These are phyloP conservation scores for Solanum acaule DNA, from an alignment of 257 asterid species.

Conservation along the genomic window DNA sequence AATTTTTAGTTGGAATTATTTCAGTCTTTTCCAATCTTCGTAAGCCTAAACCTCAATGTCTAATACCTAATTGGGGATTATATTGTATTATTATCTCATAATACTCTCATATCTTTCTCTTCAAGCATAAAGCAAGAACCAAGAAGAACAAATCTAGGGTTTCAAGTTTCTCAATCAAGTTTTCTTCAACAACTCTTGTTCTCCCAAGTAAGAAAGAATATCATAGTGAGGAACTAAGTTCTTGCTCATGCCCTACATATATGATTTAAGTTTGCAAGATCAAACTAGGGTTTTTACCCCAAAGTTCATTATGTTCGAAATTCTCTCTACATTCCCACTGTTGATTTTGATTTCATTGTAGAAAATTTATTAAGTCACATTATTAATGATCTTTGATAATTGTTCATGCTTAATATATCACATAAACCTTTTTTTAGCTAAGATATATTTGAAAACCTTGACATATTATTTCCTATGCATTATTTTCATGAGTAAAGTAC, in stretches of 20 bases:
- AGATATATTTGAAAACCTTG: neutral
- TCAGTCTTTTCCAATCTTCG: neutral
- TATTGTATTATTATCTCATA: too few relatives aligned
- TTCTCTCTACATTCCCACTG: neutral
- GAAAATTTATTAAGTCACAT: neutral
- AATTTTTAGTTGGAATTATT: neutral
- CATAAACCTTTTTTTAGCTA: neutral
- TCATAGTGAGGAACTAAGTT: neutral
- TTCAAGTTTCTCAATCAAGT: neutral
- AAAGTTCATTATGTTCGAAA: too few relatives aligned
- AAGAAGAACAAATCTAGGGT: neutral
- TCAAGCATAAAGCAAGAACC: neutral
- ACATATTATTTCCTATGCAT: neutral
- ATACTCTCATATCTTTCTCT: neutral
- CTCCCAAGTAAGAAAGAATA: neutral
- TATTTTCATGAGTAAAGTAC: neutral
- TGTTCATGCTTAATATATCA: neutral
- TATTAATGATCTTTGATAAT: neutral
- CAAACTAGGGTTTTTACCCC: neutral
- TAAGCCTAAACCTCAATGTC: neutral
- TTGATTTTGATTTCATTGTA: too few relatives aligned
- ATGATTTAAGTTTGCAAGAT: neutral
- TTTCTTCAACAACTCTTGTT: neutral
- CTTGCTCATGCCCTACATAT: neutral
- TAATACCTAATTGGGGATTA: neutral